Base-by-base conservation (phyloP, 2,329 filamentous ascomycete genomes). In the Fusarium siculi region DNA sequence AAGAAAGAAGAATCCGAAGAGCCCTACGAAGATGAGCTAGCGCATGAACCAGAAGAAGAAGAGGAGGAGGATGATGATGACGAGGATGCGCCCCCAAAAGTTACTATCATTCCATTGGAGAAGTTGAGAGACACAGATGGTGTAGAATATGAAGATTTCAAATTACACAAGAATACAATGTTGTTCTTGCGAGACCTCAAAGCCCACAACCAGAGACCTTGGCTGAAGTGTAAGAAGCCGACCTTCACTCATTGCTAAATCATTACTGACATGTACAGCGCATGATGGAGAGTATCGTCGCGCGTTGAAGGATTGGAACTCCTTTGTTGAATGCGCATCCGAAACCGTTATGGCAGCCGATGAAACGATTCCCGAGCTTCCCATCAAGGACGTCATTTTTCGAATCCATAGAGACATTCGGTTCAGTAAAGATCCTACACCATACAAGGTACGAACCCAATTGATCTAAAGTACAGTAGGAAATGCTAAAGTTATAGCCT, bases 391-490 rank as follows among this genome's bases (percentile, higher is more conserved):
- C 79, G 85, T 97, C 75, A 90, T 94, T 53, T 97, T 96, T 80
- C 91, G 95, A 68, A 96, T 97, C 66, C 94, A 97, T 82, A 88
- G 95, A 76, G 95, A 97, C 77, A 88, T 96, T 47, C 90, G 95
- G 62, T 97, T 97, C 83, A 93, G 88, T 77, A 93, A 93, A 75
- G 92, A 97, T 78, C 93, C 89, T 25, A 96, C 94, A 5, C 95
- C 95, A 0, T 97, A 97, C 85, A 97, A 97, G 87, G 93, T 93
- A 83, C 14, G 56, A 83, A 25, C 16, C 10, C 25, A 63, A 44
- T 53, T 47, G 53, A 63, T 42, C 56, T n/a, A 50, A 28, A 32
- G 2, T 21, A 63, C 11, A 28, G n/a, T 12, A 63, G 15, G 23
- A 7, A 5, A 32, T 23, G 10, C 47, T 74, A 19, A 70, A 11